phyloP scores from a whole-genome alignment of 768 basidiomycete species.

The Mrakia hoshinonis region DNA sequence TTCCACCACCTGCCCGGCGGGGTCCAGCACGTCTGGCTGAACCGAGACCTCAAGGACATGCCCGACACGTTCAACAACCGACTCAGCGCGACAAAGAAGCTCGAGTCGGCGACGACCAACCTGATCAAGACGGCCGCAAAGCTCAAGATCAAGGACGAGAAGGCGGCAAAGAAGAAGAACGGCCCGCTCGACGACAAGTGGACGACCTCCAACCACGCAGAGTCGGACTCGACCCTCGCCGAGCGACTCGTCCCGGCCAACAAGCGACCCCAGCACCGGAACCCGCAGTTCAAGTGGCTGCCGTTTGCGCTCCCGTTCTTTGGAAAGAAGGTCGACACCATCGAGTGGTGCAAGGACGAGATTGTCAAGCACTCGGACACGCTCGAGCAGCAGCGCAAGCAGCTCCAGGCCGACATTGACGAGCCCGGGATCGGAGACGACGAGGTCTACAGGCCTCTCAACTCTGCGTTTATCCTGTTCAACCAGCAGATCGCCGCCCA shows the following conservation, averaged over 20 bases:
- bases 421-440: conserved; percentile 33
- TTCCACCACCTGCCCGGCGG: conserved; percentile 85
- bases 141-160: conserved; percentile 49
- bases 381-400: conserved; percentile 42
- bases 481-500: conserved; percentile 76
- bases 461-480: conserved; percentile 37
- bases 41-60: conserved; percentile 76
- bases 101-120: conserved; percentile 76
- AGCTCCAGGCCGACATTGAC: conserved; percentile 35
- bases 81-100: conserved; percentile 59
- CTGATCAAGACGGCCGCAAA: conserved; percentile 70
- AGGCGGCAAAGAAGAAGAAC: conserved; percentile 41
- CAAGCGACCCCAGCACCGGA: conserved; percentile 69
- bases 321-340: conserved; percentile 85
- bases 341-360: conserved; percentile 77
- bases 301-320: conserved; percentile 48
- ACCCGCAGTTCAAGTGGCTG: conserved; percentile 48
- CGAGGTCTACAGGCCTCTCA: conserved; percentile 40
- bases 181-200: conserved; percentile 29
- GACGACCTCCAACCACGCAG: conserved; percentile 32
- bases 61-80: conserved; percentile 74
- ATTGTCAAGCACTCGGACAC: conserved; percentile 49
- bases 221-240: conserved; percentile 41
- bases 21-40: conserved; percentile 83
- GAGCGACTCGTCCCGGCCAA: conserved; percentile 59